Base-by-base conservation (phyloP, 805 yeast species). In the Monosporozyma servazzii region DNA sequence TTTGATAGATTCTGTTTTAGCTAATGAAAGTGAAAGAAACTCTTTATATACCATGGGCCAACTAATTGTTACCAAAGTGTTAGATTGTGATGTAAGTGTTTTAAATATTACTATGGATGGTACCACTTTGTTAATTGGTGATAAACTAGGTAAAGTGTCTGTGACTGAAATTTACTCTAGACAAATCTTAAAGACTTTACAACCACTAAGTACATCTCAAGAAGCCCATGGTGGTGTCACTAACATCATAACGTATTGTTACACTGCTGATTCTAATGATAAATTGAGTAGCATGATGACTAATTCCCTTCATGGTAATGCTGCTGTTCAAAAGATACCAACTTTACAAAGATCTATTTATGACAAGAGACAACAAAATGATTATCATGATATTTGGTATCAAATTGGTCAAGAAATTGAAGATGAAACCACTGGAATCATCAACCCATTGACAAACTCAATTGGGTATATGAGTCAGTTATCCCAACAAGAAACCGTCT, bases 31-130 rank as follows among this genome's bases (percentile, higher is more conserved):
- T 13, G 58, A 56, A 29, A 52, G 51, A 39, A 58, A 53, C 15
- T 56, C 58, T 25, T 52, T 64, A 27, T 62, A 51, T 46, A 40
- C 58, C 5, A 63, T 58, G 50, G 62, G 66, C 31, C 67, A 66
- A 53, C 43, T 64, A 47, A 29, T 64, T 50, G 40, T 68, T 29
- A 56, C 56, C 1, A 62, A 55, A 44, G 18, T 67, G 2, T 36
- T 54, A 8, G 61, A 64, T 0, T 64, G 65, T 5, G 53, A 61
- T 2, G 78, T 86, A 2, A 78, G 87, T 0, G 69, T 78, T 27
- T 56, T 89, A 48, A 72, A 71, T 1, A 66, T 86, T 2, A 80
- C 89, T 5, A 70, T 85, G 61, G 97, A 90, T 63, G 96, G 91
- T 4, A 79, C 90, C 17, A 65, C 71, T 37, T 60, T 90, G 5